A percentile compares a stretch with the other conserved stretches of the same genome.
phyloP scores from a whole-genome alignment of 306 rosid genomes.

The Cucurbita maxima region DNA sequence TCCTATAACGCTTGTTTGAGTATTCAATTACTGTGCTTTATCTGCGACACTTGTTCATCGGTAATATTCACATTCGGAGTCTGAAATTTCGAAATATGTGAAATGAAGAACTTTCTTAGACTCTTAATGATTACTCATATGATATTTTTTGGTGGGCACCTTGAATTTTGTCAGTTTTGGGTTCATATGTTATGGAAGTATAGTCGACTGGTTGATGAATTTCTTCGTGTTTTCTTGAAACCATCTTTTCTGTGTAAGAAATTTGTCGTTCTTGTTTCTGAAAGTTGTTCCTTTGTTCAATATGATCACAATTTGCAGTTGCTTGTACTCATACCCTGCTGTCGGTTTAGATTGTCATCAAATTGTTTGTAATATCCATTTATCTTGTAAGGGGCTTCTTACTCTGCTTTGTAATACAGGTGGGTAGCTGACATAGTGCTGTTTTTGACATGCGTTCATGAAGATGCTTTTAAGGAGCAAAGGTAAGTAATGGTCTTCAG shows the following conservation, averaged over 20 bases:
- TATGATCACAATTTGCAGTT: too few species aligned
- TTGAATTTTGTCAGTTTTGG: not conserved
- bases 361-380: not conserved
- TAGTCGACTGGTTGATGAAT: not conserved
- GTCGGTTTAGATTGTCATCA: too few species aligned
- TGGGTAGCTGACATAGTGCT: not conserved
- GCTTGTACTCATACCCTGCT: too few species aligned
- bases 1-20: not conserved
- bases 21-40: not conserved
- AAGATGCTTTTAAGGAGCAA: constrained; percentile 32
- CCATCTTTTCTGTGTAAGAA: not conserved
- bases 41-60: not conserved
- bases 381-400: not conserved
- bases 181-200: not conserved
- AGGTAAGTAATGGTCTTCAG: constrained; percentile 19
- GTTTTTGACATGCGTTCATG: constrained; percentile 18
- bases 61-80: not conserved
- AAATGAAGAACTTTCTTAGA: not conserved
- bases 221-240: not conserved
- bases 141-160: not conserved
- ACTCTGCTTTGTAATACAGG: not conserved
- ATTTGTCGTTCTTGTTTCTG: not conserved
- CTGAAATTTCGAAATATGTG: not conserved
- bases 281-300: too few species aligned
- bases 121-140: not conserved